phyloP scores from a whole-genome alignment of 129 eudicot species.

The Centaurea solstitialis region DNA sequence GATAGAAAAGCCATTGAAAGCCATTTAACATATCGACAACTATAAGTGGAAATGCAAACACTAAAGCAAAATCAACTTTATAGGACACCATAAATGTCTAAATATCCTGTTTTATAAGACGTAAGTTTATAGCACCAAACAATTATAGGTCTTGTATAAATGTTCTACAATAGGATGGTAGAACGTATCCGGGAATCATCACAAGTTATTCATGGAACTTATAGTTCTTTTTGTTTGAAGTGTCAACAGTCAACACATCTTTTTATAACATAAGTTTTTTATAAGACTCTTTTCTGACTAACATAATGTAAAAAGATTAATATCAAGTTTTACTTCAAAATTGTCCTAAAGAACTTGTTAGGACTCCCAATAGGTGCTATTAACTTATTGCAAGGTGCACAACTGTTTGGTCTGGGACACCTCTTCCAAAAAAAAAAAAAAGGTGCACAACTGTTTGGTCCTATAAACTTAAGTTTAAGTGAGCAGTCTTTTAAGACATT shows the following conservation, averaged over 20 bases:
- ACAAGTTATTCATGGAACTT: background rate
- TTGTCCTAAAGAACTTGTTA: background rate
- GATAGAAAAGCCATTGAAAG: constrained; percentile 18
- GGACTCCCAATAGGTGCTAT: background rate
- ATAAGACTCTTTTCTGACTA: background rate
- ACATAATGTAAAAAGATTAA: background rate
- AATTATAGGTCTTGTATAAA: background rate
- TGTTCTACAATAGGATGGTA: background rate
- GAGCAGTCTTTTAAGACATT: background rate
- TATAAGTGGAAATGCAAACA: background rate
- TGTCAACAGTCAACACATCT: background rate
- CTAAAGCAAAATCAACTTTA: background rate
- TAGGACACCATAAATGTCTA: background rate
- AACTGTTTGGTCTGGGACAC: background rate
- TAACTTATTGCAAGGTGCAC: background rate
- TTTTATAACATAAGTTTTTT: too few species aligned
- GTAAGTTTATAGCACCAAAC: background rate
- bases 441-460: background rate
- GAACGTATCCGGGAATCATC: background rate
- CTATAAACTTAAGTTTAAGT: background rate
- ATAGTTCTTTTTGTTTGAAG: background rate
- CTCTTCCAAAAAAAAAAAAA: too few species aligned
- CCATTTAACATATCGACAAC: background rate
- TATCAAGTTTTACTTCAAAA: background rate
- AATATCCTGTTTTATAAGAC: too few species aligned